Evolutionary conservation across 2,329 filamentous ascomycete species (phyloP), one percentile per base, ranked within the genome.

Genomic region (Aspergillus amoenus): DNA sequence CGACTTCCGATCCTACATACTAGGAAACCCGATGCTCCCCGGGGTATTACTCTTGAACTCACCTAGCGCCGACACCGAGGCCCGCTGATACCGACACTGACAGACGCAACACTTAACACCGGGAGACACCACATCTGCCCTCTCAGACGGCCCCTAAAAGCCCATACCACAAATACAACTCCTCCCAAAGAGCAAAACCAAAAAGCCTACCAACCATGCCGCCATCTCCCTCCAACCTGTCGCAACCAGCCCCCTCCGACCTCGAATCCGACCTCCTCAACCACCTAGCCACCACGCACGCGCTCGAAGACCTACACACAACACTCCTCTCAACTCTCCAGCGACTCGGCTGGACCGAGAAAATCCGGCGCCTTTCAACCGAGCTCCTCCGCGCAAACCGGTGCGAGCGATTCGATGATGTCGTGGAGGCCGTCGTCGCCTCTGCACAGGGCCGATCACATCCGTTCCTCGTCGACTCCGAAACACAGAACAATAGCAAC

Each of bases 291-390:
- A 69, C 73, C 60, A 75, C 76, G 34, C 74, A 76, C 65, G 78
- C 80, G 53, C 80, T 86, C 62, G 78, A 79, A 65, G 79, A 80
- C 66, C 82, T 88, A 43, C 82, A 86, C 66, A 65, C 73, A 39
- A 77, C 79, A 1, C 76, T 87, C 24, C 76, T 80, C 57, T 78
- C 83, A 65, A 78, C 80, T 21, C 78, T 87, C 11, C 80, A 84
- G 64, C 77, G 81, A 52, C 72, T 76, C n/a, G 84, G 84, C 63
- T 88, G 84, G 84, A 81, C 81, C 42, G 78, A 83, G 64, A 76
- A 77, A 27, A 76, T 88, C 58, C 80, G 80, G 56, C 74, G 73
- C 46, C 80, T 86, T 59, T 77, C 84, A 17, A 79, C 80, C 46
- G 76, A 82, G 55, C 77, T 87, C 41, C 79, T 87, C 54, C 81